Conservation (phyloP, 345 rosid species). For the Excoecaria cochinchinensis region DNA sequence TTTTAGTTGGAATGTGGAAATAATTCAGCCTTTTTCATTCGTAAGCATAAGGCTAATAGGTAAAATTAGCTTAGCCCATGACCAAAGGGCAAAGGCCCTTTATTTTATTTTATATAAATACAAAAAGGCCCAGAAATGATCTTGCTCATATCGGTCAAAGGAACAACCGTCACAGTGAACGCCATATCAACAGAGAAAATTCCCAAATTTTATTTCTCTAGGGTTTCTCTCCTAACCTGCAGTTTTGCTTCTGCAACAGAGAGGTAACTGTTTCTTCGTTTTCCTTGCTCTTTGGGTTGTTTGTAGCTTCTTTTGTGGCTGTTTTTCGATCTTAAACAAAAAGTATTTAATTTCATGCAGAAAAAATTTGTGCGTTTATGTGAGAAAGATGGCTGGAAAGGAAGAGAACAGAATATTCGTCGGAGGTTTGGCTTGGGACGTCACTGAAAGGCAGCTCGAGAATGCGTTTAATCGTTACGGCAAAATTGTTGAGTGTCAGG, state of each 20-base stretch:
- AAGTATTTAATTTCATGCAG: not conserved
- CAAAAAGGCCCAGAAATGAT: no score
- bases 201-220: not conserved
- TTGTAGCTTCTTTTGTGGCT: not conserved
- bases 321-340: not conserved
- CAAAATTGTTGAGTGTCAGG: conserved; percentile 84
- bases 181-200: no score
- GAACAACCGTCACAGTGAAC: not conserved
- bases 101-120: no score
- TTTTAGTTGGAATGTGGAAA: no score
- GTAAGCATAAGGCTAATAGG: no score
- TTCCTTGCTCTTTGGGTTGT: not conserved
- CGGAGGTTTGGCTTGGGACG: conserved; percentile 87
- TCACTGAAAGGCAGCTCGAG: conserved; percentile 83
- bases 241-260: not conserved
- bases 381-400: conserved; percentile 56
- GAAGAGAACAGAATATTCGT: conserved; percentile 85
- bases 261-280: not conserved
- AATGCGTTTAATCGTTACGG: conserved; percentile 79
- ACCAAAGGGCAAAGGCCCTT: no score
- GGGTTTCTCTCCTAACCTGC: not conserved
- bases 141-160: not conserved
- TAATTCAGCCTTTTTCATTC: no score
- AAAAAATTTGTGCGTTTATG: not conserved
- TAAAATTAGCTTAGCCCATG: no score